Base-by-base conservation (phyloP, 176 grass and related monocot species). In the Aegilops speltoides region DNA sequence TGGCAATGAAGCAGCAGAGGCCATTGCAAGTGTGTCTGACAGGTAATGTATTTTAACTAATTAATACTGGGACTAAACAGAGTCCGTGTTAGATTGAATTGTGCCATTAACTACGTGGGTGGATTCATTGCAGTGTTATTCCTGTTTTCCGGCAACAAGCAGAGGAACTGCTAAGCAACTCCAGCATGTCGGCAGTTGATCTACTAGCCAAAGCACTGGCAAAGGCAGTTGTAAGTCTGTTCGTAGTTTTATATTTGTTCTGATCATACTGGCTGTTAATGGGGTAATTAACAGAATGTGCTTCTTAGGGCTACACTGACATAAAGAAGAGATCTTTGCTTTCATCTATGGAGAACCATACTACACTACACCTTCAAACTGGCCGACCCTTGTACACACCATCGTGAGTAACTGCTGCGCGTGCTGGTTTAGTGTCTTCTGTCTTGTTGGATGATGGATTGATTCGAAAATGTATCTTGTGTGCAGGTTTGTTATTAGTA, bases 321-420 rank as follows among this genome's bases (percentile, higher is more conserved):
- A 99, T 99, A 85, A 99, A 99, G 76, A 99, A 93, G 76, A 93
- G 97, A 63, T 99, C 97, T 1, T 77, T 99, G 74, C 91, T 99
- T 25, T 95, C 94, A 56, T 93, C 90, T 5, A 93, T 99, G 97
- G 97, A 99, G 64, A 87, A 90, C 65, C 86, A 93, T 77, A 90
- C 80, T 14, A 99, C 97, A 75, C 77, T 97, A 66, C 92, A 91
- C 76, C 90, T 99, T 90, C 68, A 91, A 92, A 85, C 94, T 36
- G 97, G 85, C 63, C 88, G 87, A 52, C 10, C 83, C 4, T 90
- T 99, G 73, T 99, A 96, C 86, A 87, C 94, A 79, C 85, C 94
- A 63, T 82, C 87, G 97, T 99, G 85, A 89, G 94, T 89, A 64
- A 3, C 77, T 8, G 19, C 54, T 59, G 54, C 7, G 7, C 54